phyloP scores from a whole-genome alignment of 2,329 filamentous ascomycete genomes.

The Aspergillus aculeatus region DNA sequence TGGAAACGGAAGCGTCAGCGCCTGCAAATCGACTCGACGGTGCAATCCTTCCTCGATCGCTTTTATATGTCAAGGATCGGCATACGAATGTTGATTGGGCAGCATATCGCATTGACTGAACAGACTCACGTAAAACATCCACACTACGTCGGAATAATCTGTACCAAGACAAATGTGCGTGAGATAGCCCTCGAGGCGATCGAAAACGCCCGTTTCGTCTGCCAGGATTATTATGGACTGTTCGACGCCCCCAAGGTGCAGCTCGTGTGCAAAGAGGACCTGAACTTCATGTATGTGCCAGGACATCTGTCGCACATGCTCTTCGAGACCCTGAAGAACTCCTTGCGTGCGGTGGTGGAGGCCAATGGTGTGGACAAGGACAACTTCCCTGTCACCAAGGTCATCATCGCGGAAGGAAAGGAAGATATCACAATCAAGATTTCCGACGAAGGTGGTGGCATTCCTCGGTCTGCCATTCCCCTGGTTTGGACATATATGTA shows the following conservation, averaged over 20 bases:
- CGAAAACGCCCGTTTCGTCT: slow-evolving; percentile 98
- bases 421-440: slow-evolving; percentile 99
- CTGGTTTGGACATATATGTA: slow-evolving; percentile 99
- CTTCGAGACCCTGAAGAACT: slow-evolving; percentile 99
- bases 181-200: slow-evolving; percentile 96
- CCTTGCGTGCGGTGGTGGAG: slow-evolving; percentile 92
- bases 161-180: slow-evolving; percentile 94
- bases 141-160: slow-evolving; percentile 97
- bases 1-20: slow-evolving; percentile 96
- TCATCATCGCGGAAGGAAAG: slow-evolving; percentile 95
- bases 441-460: slow-evolving; percentile 92
- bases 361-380: slow-evolving; percentile 92
- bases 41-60: slow-evolving; percentile 94
- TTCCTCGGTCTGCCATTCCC: slow-evolving; percentile 87
- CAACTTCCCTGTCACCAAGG: slow-evolving; percentile 93
- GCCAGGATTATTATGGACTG: slow-evolving; percentile 95
- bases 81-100: slow-evolving; percentile 97
- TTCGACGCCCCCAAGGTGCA: slow-evolving; percentile 97
- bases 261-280: slow-evolving; percentile 87
- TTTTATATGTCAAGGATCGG: slow-evolving; percentile 99
- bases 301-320: slow-evolving; percentile 99
- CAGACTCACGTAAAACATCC: slow-evolving; percentile 86
- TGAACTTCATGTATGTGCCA: slow-evolving; percentile 99
- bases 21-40: slow-evolving; percentile 97
- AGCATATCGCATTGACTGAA: slow-evolving; percentile 95